phyloP scores from a whole-genome alignment of 2,329 filamentous ascomycete genomes.

The Sphaerulina populicola region DNA sequence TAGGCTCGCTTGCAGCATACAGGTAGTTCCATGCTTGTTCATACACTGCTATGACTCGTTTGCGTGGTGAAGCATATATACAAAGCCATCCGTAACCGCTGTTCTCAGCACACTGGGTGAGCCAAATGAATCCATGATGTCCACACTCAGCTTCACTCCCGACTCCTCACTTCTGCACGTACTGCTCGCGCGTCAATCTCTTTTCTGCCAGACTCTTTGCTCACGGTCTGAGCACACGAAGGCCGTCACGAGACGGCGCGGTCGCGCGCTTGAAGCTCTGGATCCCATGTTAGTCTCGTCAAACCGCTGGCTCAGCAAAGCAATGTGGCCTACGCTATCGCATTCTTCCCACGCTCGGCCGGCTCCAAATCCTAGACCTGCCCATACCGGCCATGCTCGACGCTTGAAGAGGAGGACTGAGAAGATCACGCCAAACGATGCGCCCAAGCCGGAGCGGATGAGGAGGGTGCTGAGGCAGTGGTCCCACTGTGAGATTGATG shows the following conservation, averaged over 20 bases:
- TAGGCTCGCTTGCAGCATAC: background rate
- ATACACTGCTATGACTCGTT: background rate
- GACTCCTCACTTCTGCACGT: background rate
- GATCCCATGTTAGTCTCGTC: background rate
- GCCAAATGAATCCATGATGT: background rate
- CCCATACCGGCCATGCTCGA: constrained; percentile 92
- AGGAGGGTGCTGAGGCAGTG: constrained; percentile 95
- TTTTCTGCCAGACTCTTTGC: background rate
- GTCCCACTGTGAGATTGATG: constrained; percentile 67
- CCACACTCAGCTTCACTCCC: background rate
- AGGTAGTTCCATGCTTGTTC: background rate
- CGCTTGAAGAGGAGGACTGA: constrained; percentile 97
- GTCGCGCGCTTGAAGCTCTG: constrained; percentile 48
- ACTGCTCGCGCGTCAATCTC: background rate
- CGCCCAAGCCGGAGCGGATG: constrained; percentile 90
- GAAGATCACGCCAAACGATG: constrained; percentile 97
- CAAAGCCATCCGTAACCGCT: background rate
- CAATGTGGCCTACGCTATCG: constrained; percentile 53
- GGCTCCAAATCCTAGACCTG: constrained; percentile 89
- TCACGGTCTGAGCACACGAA: constrained; percentile 41
- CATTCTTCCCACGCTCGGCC: constrained; percentile 98
- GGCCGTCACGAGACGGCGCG: constrained; percentile 41
- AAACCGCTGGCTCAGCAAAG: constrained; percentile 11
- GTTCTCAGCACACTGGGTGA: background rate
- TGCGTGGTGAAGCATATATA: background rate